Evolutionary conservation across 768 basidiomycete species (phyloP).

Genomic region (Tubosaeta sp.): DNA sequence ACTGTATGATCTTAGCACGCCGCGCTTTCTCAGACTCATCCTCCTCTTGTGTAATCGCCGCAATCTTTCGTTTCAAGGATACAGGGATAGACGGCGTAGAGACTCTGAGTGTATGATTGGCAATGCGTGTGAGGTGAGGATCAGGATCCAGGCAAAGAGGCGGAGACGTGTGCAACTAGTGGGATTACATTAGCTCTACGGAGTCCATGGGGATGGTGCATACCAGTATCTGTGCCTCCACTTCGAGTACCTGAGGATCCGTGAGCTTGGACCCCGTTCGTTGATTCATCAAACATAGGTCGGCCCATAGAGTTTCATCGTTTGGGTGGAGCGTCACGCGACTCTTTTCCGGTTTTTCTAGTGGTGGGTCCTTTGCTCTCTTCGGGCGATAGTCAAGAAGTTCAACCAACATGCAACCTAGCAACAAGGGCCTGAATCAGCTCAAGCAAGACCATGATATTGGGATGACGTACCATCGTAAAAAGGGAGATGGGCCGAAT

Average conservation of each 20-base stretch:
- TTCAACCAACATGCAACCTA: conserved; percentile 85
- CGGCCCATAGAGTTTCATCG: conserved; percentile 73
- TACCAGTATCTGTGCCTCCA: conserved; percentile 74
- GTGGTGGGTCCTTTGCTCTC: conserved; percentile 50
- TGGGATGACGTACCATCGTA: conserved; percentile 62
- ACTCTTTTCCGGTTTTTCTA: conserved; percentile 56
- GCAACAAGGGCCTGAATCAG: conserved; percentile 1
- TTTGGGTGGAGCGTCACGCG: conserved; percentile 77
- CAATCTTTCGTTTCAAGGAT: conserved; percentile 75
- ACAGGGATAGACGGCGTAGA: conserved; percentile 69
- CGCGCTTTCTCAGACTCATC: conserved; percentile 73
- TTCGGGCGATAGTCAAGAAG: conserved; percentile 71
- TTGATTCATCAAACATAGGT: conserved; percentile 67
- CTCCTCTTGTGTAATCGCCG: conserved; percentile 65
- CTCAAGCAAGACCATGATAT: not conserved
- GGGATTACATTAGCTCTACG: conserved; percentile 7
- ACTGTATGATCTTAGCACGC: conserved; percentile 70
- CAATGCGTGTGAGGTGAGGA: conserved; percentile 69
- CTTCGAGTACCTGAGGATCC: conserved; percentile 66
- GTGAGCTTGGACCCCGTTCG: conserved; percentile 57
- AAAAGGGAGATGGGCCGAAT: conserved; percentile 67
- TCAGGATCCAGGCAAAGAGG: conserved; percentile 80
- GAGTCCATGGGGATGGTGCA: conserved; percentile 15
- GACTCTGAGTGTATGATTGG: conserved; percentile 67
- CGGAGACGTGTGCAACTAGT: conserved; percentile 66